These are phyloP conservation scores for carrot (Daucus carota) DNA, from an alignment of 129 eudicot genomes.

Conservation along the genomic window DNA sequence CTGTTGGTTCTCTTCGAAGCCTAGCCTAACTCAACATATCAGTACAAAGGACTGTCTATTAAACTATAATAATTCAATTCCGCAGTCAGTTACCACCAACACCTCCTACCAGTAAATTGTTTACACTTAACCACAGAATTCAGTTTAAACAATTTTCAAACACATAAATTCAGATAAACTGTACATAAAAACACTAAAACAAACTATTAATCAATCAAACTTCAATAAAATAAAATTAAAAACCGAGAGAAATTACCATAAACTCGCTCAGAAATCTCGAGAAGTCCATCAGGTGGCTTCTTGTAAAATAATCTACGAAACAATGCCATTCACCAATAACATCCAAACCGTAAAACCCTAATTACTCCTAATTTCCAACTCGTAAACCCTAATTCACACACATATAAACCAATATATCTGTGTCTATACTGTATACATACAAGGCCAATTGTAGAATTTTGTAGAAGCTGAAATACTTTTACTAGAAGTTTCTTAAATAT, in stretches of 20 bases:
- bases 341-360: conserved; percentile 28
- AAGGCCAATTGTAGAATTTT: not conserved
- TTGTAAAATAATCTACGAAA: conserved; percentile 62
- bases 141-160: not conserved
- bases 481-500: not conserved
- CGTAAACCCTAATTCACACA: not conserved
- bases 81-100: not conserved
- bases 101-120: not conserved
- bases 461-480: not conserved
- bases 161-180: not conserved
- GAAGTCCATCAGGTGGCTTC: conserved; percentile 91
- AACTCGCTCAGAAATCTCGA: conserved; percentile 81
- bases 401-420: not conserved
- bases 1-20: not conserved
- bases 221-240: not conserved
- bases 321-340: conserved; percentile 48
- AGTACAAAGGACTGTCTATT: not conserved
- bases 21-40: no score
- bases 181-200: not conserved
- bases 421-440: not conserved
- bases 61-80: not conserved
- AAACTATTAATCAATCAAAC: not conserved
- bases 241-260: conserved; percentile 37
- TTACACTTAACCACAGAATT: not conserved
- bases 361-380: not conserved